phyloP scores from a whole-genome alignment of 306 rosid species.

The Gastrolobium bilobum region DNA sequence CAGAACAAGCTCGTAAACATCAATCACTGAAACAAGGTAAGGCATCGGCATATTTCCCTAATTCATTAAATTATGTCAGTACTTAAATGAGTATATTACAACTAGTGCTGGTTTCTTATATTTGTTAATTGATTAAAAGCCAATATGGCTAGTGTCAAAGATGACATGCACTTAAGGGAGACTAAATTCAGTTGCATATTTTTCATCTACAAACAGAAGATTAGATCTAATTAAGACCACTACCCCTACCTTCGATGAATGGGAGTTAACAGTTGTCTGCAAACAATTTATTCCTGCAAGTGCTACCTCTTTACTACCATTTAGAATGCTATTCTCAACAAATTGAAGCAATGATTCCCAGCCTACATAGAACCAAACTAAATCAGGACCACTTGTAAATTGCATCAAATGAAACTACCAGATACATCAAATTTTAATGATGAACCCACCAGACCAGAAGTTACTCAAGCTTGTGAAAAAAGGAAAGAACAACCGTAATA shows the following conservation, averaged over 20 bases:
- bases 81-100: conserved; percentile 44
- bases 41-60: conserved; percentile 92
- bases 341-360: conserved; percentile 93
- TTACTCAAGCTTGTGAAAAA: conserved; percentile 78
- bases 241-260: conserved; percentile 81
- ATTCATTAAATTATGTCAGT: conserved; percentile 54
- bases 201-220: conserved; percentile 43
- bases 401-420: conserved; percentile 42
- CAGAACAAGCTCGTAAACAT: conserved; percentile 82
- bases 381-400: conserved; percentile 41
- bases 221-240: conserved; percentile 22
- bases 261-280: conserved; percentile 87
- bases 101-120: conserved; percentile 39
- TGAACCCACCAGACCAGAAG: conserved; percentile 88
- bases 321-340: conserved; percentile 81
- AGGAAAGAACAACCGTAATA: conserved; percentile 90
- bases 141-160: conserved; percentile 36
- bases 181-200: conserved; percentile 34
- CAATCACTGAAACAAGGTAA: conserved; percentile 83
- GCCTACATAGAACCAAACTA: conserved; percentile 64
- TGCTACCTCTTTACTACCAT: conserved; percentile 96
- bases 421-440: conserved; percentile 41
- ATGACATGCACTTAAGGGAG: background rate
- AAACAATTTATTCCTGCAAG: conserved; percentile 94
- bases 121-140: conserved; percentile 38